Percentiles rank a stretch among this genome's conserved stretches.
Conservation (phyloP, 2,329 filamentous ascomycete species). For the Fusarium subtropicale region DNA sequence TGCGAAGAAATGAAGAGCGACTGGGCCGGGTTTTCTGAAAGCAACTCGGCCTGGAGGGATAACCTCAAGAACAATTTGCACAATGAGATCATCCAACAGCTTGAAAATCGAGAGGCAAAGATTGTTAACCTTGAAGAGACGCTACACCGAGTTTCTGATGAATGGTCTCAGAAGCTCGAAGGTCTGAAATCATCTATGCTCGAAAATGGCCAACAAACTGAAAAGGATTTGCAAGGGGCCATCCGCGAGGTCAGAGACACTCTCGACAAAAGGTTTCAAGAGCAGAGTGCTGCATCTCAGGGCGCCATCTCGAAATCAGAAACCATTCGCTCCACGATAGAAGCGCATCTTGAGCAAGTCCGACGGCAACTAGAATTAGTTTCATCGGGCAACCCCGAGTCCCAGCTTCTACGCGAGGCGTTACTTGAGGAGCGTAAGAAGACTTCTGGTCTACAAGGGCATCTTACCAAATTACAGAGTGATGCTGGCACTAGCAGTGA, state of each 20-base stretch:
- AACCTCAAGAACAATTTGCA: conserved; percentile 15
- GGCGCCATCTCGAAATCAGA: conserved; percentile 29
- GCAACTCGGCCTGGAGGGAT: conserved; percentile 13
- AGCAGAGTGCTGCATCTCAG: conserved; percentile 39
- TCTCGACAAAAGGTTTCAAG: conserved; percentile 42
- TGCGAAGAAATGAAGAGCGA: conserved; percentile 33
- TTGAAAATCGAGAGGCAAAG: conserved; percentile 37
- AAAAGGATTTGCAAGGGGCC: conserved; percentile 33
- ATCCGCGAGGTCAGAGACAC: conserved; percentile 35
- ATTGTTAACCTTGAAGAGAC: conserved; percentile 41
- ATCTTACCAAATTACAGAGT: conserved; percentile 40
- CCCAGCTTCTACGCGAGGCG: conserved; percentile 12
- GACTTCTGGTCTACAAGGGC: conserved; percentile 26
- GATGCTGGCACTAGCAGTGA: conserved; percentile 32
- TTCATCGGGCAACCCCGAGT: background rate
- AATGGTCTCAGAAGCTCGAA: conserved; percentile 39
- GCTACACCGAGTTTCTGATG: conserved; percentile 30
- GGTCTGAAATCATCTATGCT: conserved; percentile 17
- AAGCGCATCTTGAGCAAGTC: conserved; percentile 40
- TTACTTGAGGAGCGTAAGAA: conserved; percentile 29
- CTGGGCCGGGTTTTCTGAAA: conserved; percentile 21
- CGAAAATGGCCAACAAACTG: conserved; percentile 23
- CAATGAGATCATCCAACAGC: conserved; percentile 29
- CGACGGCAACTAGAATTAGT: conserved; percentile 28
- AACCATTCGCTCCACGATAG: conserved; percentile 23